Percentiles rank a stretch among this genome's conserved stretches.
Evolutionary conservation across 208 protist species (phyloP).

Genomic region (Acanthamoeba sp.): DNA sequence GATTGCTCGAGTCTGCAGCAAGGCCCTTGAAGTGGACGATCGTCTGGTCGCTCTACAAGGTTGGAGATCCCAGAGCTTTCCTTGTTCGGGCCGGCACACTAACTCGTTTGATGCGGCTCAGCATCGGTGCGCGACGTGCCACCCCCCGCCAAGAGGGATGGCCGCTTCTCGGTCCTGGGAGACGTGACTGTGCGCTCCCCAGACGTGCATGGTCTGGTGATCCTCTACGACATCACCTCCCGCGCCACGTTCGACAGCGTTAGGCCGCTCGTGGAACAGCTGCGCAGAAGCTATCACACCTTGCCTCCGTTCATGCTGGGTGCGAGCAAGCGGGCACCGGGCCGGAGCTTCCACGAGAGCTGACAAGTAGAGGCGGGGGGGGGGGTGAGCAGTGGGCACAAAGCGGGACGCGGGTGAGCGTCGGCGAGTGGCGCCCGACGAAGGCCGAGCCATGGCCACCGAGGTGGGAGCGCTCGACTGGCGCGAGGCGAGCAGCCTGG

Average conservation of each 20-base stretch:
- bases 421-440: neutral
- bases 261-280: neutral
- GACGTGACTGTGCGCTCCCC: neutral
- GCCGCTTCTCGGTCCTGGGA: neutral
- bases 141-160: too few relatives aligned
- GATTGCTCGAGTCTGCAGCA: neutral
- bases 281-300: neutral
- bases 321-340: neutral
- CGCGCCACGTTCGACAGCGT: neutral
- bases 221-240: constrained; percentile 1
- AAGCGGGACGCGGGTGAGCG: neutral
- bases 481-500: neutral
- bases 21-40: neutral
- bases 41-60: neutral
- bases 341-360: neutral
- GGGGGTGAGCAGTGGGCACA: neutral
- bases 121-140: too few relatives aligned
- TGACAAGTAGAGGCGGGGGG: too few relatives aligned
- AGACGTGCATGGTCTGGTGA: neutral
- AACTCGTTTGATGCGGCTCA: too few relatives aligned
- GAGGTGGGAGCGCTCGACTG: neutral
- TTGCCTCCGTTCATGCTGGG: neutral
- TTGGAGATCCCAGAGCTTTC: neutral
- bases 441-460: neutral
- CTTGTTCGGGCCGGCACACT: neutral